These are phyloP conservation scores for Cryptomeria japonica DNA, from an alignment of 75 land plant species.

Conservation along the genomic window DNA sequence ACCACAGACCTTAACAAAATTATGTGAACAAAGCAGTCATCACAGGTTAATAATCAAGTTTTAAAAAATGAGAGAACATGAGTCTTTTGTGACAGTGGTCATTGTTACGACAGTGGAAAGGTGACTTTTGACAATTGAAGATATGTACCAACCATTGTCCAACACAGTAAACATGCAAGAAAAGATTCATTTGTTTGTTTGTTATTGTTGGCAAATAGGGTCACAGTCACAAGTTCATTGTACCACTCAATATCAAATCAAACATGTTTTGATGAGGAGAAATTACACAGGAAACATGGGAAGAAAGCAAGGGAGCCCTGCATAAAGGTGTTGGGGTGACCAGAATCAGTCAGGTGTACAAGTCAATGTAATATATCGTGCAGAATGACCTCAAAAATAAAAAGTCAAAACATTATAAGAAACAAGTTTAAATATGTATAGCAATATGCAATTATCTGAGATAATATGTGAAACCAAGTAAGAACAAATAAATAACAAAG, in stretches of 20 bases:
- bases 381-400: not conserved
- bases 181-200: too few relatives aligned
- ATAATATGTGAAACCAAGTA: not conserved
- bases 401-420: not conserved
- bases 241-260: not conserved
- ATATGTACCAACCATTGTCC: too few relatives aligned
- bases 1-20: too few relatives aligned
- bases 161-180: too few relatives aligned
- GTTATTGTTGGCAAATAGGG: too few relatives aligned
- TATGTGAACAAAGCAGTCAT: too few relatives aligned
- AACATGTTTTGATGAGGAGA: not conserved
- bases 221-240: too few relatives aligned
- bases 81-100: too few relatives aligned
- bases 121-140: too few relatives aligned
- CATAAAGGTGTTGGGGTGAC: not conserved
- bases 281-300: not conserved
- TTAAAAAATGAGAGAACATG: too few relatives aligned
- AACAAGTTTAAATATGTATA: not conserved
- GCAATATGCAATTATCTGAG: not conserved
- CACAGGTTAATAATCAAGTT: too few relatives aligned
- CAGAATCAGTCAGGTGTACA: not conserved
- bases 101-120: too few relatives aligned
- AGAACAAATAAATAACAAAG: not conserved
- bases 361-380: not conserved
- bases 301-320: not conserved